A percentile compares a stretch with the other conserved stretches of the same genome.
phyloP scores from a whole-genome alignment of 1,284 basidiomycete genomes.

The Naganishia albida region DNA sequence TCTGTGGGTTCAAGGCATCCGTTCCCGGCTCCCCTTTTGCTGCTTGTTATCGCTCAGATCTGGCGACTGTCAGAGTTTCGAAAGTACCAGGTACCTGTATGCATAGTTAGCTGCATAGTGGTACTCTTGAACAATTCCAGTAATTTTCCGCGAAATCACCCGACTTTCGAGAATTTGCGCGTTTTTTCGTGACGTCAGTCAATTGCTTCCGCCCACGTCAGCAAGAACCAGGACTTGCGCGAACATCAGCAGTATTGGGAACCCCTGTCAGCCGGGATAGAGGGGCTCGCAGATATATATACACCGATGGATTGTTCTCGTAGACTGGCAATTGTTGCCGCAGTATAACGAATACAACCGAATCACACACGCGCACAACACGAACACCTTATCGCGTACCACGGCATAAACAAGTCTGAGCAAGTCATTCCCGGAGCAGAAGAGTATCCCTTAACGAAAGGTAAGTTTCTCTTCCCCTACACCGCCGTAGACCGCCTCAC shows the following conservation, averaged over 20 bases:
- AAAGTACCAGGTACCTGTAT: too few relatives aligned
- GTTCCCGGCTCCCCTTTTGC: too few relatives aligned
- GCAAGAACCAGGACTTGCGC: not conserved
- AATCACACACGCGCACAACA: not conserved
- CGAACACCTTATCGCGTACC: not conserved
- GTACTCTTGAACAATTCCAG: not conserved
- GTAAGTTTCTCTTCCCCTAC: not conserved
- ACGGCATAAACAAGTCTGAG: not conserved
- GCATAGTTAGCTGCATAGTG: too few relatives aligned
- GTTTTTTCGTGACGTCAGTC: conserved; percentile 1
- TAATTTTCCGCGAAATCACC: not conserved
- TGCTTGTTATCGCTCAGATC: too few relatives aligned
- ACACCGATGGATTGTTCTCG: conserved; percentile 16
- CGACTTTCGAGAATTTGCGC: not conserved
- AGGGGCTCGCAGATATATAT: conserved; percentile 8
- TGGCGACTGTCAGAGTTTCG: too few relatives aligned
- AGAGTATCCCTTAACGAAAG: conserved; percentile 1
- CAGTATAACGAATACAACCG: not conserved
- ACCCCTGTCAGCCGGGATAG: not conserved
- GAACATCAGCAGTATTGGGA: too few relatives aligned
- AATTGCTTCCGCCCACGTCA: not conserved
- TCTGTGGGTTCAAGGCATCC: too few relatives aligned
- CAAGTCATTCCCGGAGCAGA: not conserved
- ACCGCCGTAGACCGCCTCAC: not conserved
- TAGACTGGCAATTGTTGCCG: not conserved